phyloP scores from a whole-genome alignment of 371 early-diverging fungal genomes.

The Catenaria anguillulae region DNA sequence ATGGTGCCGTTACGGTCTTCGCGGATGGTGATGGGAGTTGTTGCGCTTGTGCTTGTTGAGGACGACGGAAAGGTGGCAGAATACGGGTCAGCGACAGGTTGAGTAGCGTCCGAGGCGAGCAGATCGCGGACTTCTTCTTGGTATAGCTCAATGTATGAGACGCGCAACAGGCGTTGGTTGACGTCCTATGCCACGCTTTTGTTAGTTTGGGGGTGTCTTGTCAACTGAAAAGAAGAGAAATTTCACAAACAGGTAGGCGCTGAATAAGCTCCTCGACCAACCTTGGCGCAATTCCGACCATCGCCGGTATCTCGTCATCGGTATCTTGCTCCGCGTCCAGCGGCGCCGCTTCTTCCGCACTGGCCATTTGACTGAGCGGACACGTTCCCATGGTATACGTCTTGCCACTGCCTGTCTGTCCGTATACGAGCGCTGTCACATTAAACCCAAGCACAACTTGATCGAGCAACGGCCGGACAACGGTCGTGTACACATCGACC shows the following conservation, averaged over 20 bases:
- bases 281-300: neutral
- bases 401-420: constrained; percentile 4
- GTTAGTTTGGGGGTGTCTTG: too few species aligned
- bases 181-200: neutral
- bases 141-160: constrained; percentile 6
- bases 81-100: neutral
- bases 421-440: constrained; percentile 1
- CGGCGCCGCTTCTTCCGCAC: too few species aligned
- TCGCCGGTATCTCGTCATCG: too few species aligned
- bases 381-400: constrained; percentile 4
- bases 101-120: neutral
- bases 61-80: too few species aligned
- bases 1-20: constrained; percentile 87
- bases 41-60: constrained; percentile 17
- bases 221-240: neutral
- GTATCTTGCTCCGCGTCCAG: too few species aligned
- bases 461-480: constrained; percentile 1
- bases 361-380: neutral
- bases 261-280: neutral
- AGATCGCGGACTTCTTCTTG: constrained; percentile 6
- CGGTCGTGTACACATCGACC: neutral
- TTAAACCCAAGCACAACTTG: neutral
- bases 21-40: too few species aligned
- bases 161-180: neutral
- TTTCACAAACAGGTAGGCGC: neutral